These are phyloP conservation scores for Exutisphaerella laricina DNA, from an alignment of 2,329 filamentous ascomycete species.

Conservation along the genomic window DNA sequence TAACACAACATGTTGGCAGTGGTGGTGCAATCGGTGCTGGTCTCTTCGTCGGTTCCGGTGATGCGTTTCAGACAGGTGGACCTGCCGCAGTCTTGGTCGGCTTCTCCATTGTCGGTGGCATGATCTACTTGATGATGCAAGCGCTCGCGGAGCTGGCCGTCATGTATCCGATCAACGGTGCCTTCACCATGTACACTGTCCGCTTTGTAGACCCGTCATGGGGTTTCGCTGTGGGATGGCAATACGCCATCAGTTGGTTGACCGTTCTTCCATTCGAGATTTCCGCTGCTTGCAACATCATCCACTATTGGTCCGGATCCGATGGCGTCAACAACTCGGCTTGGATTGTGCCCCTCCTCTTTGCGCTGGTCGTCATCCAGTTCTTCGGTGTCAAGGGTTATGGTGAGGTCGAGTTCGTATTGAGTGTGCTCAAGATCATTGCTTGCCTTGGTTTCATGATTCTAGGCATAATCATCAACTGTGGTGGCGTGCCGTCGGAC, in stretches of 20 bases:
- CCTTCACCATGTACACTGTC: constrained; percentile 33
- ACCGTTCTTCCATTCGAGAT: constrained; percentile 32
- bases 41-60: constrained; percentile 49
- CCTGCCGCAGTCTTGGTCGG: constrained; percentile 45
- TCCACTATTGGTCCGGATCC: constrained; percentile 28
- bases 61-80: constrained; percentile 44
- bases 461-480: constrained; percentile 48
- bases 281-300: constrained; percentile 29
- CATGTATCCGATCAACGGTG: constrained; percentile 33
- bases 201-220: constrained; percentile 35
- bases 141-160: constrained; percentile 34
- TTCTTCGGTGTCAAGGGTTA: constrained; percentile 34
- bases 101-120: constrained; percentile 37
- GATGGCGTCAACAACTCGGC: constrained; percentile 29
- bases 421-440: constrained; percentile 31
- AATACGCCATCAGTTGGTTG: constrained; percentile 31
- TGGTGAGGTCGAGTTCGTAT: constrained; percentile 31
- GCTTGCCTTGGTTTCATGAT: constrained; percentile 59
- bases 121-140: constrained; percentile 34
- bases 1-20: constrained; percentile 1
- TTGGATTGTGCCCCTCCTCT: constrained; percentile 31
- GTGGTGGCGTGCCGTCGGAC: constrained; percentile 36
- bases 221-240: constrained; percentile 31
- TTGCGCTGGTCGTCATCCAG: constrained; percentile 28
- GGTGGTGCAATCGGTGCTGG: constrained; percentile 45